phyloP scores from a whole-genome alignment of 2,329 filamentous ascomycete species.

The Fusarium dimerum region DNA sequence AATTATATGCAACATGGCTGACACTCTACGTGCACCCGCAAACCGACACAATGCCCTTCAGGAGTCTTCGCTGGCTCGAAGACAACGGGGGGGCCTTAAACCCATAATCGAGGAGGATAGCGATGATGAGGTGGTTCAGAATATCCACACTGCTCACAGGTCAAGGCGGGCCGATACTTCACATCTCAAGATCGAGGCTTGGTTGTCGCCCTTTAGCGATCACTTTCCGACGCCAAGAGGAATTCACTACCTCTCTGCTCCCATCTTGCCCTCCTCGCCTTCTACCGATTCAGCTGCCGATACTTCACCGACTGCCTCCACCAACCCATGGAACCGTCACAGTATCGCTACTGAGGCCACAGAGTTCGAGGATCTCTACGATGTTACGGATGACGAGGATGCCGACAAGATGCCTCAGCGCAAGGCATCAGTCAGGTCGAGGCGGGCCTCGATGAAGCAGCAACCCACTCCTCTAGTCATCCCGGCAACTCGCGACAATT shows the following conservation, averaged over 20 bases:
- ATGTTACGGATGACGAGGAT: slow-evolving; percentile 78
- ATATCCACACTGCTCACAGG: slow-evolving; percentile 19
- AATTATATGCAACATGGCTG: slow-evolving; percentile 48
- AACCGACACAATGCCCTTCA: slow-evolving; percentile 42
- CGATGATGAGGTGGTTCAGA: slow-evolving; percentile 38
- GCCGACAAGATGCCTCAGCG: slow-evolving; percentile 26
- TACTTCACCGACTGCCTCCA: slow-evolving; percentile 55
- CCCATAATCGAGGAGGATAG: slow-evolving; percentile 63
- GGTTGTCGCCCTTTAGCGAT: slow-evolving; percentile 60
- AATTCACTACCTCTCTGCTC: slow-evolving; percentile 63
- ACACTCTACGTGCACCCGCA: slow-evolving; percentile 29
- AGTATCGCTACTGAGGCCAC: slow-evolving; percentile 66
- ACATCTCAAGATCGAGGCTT: slow-evolving; percentile 56
- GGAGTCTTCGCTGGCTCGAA: slow-evolving; percentile 58
- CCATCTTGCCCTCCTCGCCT: slow-evolving; percentile 62
- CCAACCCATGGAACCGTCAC: slow-evolving; percentile 63
- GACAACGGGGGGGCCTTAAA: slow-evolving; percentile 58
- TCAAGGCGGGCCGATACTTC: slow-evolving; percentile 35
- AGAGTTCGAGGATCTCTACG: slow-evolving; percentile 86
- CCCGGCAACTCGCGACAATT: slow-evolving; percentile 39
- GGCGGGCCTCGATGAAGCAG: slow-evolving; percentile 39
- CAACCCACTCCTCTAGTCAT: slow-evolving; percentile 53
- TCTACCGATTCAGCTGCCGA: slow-evolving; percentile 55
- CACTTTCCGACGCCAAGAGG: slow-evolving; percentile 75
- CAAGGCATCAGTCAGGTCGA: slow-evolving; percentile 42